Conservation (phyloP, 2,329 filamentous ascomycete genomes). For the Aspergillus melleus region DNA sequence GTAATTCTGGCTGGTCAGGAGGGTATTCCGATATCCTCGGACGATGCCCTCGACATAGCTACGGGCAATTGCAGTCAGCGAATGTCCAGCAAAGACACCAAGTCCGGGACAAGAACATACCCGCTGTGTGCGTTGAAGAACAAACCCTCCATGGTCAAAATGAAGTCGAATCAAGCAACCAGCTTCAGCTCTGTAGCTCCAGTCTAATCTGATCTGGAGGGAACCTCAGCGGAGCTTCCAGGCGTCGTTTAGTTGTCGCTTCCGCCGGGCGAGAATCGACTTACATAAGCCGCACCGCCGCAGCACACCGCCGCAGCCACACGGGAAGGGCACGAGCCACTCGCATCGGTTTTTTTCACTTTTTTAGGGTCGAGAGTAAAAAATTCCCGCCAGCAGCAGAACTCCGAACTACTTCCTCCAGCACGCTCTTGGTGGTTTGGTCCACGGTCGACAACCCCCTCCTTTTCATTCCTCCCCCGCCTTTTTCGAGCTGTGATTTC, state of each 20-base stretch:
- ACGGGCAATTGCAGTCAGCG: constrained; percentile 19
- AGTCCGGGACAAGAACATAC: constrained; percentile 50
- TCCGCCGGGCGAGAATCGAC: background rate
- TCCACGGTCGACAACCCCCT: constrained; percentile 26
- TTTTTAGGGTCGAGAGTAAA: constrained; percentile 32
- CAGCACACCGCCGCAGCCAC: background rate
- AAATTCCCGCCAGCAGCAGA: constrained; percentile 34
- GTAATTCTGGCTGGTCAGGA: constrained; percentile 89
- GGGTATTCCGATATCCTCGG: constrained; percentile 90
- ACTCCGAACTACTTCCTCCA: constrained; percentile 21
- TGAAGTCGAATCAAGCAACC: constrained; percentile 19
- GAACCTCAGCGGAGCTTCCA: background rate
- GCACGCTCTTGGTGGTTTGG: constrained; percentile 34
- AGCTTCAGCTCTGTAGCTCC: constrained; percentile 2
- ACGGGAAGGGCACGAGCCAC: constrained; percentile 27
- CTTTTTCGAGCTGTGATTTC: background rate
- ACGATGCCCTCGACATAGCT: constrained; percentile 98
- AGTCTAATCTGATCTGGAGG: background rate
- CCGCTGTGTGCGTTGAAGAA: constrained; percentile 94
- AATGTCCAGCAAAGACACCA: background rate
- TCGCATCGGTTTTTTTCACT: constrained; percentile 35
- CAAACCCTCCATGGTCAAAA: constrained; percentile 75
- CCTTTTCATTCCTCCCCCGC: constrained; percentile 24
- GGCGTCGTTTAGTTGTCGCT: constrained; percentile 10
- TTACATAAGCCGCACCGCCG: constrained; percentile 35